These are phyloP conservation scores for Saposhnikovia divaricata DNA, from an alignment of 129 eudicot genomes.

Conservation along the genomic window DNA sequence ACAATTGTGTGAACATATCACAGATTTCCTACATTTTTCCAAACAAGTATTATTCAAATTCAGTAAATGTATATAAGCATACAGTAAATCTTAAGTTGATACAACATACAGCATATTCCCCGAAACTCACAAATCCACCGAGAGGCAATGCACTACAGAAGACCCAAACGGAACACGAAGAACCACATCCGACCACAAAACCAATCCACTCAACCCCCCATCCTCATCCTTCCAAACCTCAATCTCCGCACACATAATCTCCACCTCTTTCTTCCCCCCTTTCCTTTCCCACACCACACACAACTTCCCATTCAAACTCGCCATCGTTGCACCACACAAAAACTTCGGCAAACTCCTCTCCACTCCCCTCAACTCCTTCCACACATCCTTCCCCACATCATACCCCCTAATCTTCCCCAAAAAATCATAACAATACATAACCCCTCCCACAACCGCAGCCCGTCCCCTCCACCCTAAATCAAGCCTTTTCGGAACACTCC, in stretches of 20 bases:
- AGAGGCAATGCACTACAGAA: conserved; percentile 67
- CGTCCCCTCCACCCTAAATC: conserved; percentile 92
- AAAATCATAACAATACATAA: conserved; percentile 89
- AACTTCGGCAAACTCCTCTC: conserved; percentile 76
- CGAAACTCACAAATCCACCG: conserved; percentile 49
- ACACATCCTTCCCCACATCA: conserved; percentile 57
- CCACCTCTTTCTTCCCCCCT: conserved; percentile 49
- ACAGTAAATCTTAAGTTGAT: background rate
- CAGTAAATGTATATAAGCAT: background rate
- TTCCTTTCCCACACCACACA: conserved; percentile 89
- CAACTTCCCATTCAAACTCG: conserved; percentile 66
- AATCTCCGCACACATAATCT: conserved; percentile 80
- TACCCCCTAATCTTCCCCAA: conserved; percentile 89
- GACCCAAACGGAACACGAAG: conserved; percentile 56
- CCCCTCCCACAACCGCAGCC: conserved; percentile 56
- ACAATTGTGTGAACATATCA: background rate
- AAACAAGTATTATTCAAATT: background rate
- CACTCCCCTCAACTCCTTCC: conserved; percentile 82
- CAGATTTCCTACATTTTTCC: background rate
- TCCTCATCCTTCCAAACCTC: conserved; percentile 59
- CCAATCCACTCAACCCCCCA: conserved; percentile 56
- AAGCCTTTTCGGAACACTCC: conserved; percentile 50
- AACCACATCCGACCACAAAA: conserved; percentile 62
- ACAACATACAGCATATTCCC: conserved; percentile 18
- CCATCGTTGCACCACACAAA: conserved; percentile 90